Base-by-base conservation (phyloP, 1,284 basidiomycete species). In the Apiotrichum domesticum region DNA sequence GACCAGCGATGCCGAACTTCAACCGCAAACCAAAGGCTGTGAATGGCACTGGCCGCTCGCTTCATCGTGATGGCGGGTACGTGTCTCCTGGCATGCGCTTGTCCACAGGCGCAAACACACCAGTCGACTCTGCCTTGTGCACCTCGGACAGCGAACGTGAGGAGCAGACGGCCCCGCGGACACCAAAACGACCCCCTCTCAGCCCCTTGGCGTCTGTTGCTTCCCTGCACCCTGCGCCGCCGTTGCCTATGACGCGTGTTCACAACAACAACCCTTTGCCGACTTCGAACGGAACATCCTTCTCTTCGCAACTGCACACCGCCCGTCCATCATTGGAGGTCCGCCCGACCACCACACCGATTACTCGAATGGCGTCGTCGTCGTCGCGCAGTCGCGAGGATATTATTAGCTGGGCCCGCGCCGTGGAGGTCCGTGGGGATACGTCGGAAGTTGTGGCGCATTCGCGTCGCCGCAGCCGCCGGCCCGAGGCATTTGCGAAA, bases 341-440 rank as follows among this genome's bases (percentile, higher is more conserved):
- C 14, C 54, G 54, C 47, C 21, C 21, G 21, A 5, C 50, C 3
- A 35, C 53, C 5, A 61, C 57, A 6, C 67, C 67, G 9, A 70
- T 72, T 8, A 65, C 69, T 8, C 66, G 64, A 8, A 58, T 73
- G 56, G 63, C 68, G 6, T 72, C 72, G 1, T 66, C 67, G 6
- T 70, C 68, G 9, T 75, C 73, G 2, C 63, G 69, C 34, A 72
- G 70, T 54, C 59, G 73, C 9, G 73, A 75, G 44, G 73, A 75
- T 50, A 75, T 75, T 52, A 69, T 75, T 44, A 66, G 63, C 35
- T 75, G 73, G 73, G 66, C 72, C 14, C 68, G 68, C 41, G 68
- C 65, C 14, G 68, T 75, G 34, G 64, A 62, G n/a, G 55, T 45
- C n/a, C 59, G 48, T 52, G 54, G 52, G 7, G 59, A 56, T 1